Base-by-base conservation (phyloP, 176 grass and related monocot genomes). In the Ensete glaucum region DNA sequence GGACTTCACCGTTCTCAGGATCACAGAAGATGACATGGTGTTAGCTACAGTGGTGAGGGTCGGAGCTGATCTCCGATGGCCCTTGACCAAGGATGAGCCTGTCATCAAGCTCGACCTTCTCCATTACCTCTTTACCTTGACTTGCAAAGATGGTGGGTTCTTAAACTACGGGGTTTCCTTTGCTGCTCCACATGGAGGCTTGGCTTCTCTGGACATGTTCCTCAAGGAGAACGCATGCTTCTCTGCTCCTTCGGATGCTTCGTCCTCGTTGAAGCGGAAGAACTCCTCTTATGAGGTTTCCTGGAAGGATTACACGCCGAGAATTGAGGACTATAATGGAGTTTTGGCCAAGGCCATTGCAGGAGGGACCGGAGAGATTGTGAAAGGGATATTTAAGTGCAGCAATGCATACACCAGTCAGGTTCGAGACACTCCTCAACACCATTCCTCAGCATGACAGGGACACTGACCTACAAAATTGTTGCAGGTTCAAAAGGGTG, bases 101-200 rank as follows among this genome's bases (percentile, higher is more conserved):
- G 88, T 98, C 49, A 81, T 98, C 65, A 91, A 74, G 81, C 75
- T 98, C 65, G 94, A 93, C 83, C 71, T 54, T 12, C 64, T 87
- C 58, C 88, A 93, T 83, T 98, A 93, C 78, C 85, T 98, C 77
- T 93, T 93, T 82, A 98, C 94, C 26, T 83, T 98, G 22, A 82
- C 87, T 2, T 90, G 85, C 77, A 79, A 71, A 80, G 83, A 85
- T 17, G 93, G 85, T 52, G 64, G 72, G 11, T 88, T 98, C 54
- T 84, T 98, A 82, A 98, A 98, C 82, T 98, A 93, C 13, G 95
- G 95, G 22, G 90, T 98, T 48, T 87, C 95, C 8, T 98, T 98
- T 75, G 49, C 73, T 9, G 64, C 67, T 54, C 53, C 68, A 0
- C 74, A 89, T 74, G 52, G 58, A 27, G 16, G 78, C 55, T 79